Base-by-base conservation (phyloP, 208 protist genomes). In the Leishmania martiniquensis region DNA sequence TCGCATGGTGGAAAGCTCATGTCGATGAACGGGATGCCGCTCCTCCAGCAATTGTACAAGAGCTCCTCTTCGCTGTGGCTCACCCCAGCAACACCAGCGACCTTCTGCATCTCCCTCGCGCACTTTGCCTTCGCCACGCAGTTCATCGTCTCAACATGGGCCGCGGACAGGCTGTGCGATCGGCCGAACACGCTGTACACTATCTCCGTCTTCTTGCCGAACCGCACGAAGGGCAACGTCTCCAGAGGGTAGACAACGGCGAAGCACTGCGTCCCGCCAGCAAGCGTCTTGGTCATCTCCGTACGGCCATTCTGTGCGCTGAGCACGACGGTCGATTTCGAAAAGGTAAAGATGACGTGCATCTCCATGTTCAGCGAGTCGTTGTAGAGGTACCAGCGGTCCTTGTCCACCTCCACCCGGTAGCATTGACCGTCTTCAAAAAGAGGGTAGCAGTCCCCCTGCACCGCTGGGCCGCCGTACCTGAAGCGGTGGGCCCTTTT, bases 381-480 rank as follows among this genome's bases (percentile, higher is more conserved):
- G 80, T 92, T 95, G 77, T 95, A 92, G 69, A 92, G 85, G 76
- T 83, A 89, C 87, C 87, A 91, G 51, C 71, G 70, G 55, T 34
- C 25, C 75, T 81, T 76, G 69, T 72, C 59, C 39, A 78, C 77
- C 72, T 89, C 85, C 17, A 95, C 82, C 29, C 86, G 81, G 82
- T 88, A 95, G 49, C 90, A 80, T 59, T 84, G 69, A 25, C 86
- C 91, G 37, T 82, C 75, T n/a, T 90, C 77, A 55, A 92, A 89
- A 57, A 87, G 67, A 6, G 85, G 52, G 55, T 79, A 87, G 52
- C 68, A 66, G 76, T 87, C 65, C 70, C 80, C 80, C 72, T 86
- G 55, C 37, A 72, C 47, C 12, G 76, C 49, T 0, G 76, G 71
- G 4, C 75, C 77, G 32, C 73, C 78, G 69, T 81, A 83, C 51